Percentiles rank a stretch among this genome's conserved stretches.
These are phyloP conservation scores for Bromus sterilis DNA, from an alignment of 176 grass and related monocot genomes.

Conservation along the genomic window DNA sequence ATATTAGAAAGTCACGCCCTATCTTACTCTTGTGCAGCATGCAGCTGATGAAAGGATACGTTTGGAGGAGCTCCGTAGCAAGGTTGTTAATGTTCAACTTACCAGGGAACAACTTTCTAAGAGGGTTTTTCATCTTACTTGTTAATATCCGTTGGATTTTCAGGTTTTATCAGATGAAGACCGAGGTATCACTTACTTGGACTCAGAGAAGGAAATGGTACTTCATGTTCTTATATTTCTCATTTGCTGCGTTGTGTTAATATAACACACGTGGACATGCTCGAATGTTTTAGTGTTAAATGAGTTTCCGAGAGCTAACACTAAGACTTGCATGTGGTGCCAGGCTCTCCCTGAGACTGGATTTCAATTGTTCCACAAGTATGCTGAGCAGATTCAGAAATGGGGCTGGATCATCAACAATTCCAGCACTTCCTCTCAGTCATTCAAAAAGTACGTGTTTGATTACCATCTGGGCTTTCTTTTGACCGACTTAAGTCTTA, in stretches of 20 bases:
- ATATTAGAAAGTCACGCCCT: conserved; percentile 11
- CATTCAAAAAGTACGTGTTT: conserved; percentile 69
- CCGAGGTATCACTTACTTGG: conserved; percentile 53
- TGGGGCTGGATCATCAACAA: conserved; percentile 84
- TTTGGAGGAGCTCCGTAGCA: conserved; percentile 77
- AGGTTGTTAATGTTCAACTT: conserved; percentile 46
- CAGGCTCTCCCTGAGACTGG: conserved; percentile 87
- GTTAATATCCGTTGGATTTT: conserved; percentile 5
- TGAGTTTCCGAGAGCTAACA: background rate
- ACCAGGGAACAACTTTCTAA: conserved; percentile 9
- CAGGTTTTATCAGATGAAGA: conserved; percentile 81
- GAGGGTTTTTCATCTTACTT: background rate
- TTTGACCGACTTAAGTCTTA: background rate
- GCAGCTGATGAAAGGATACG: conserved; percentile 97
- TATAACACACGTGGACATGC: background rate
- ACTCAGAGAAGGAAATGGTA: conserved; percentile 83
- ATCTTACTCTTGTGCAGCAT: conserved; percentile 57
- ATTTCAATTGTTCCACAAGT: conserved; percentile 87
- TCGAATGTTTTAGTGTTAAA: background rate
- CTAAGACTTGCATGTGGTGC: background rate
- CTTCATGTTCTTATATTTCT: conserved; percentile 17
- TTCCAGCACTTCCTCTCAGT: conserved; percentile 41
- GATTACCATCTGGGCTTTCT: background rate
- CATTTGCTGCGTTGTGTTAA: conserved; percentile 9
- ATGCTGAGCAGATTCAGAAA: conserved; percentile 68